Conservation (phyloP, 768 basidiomycete genomes). For the Naganishia onofrii region DNA sequence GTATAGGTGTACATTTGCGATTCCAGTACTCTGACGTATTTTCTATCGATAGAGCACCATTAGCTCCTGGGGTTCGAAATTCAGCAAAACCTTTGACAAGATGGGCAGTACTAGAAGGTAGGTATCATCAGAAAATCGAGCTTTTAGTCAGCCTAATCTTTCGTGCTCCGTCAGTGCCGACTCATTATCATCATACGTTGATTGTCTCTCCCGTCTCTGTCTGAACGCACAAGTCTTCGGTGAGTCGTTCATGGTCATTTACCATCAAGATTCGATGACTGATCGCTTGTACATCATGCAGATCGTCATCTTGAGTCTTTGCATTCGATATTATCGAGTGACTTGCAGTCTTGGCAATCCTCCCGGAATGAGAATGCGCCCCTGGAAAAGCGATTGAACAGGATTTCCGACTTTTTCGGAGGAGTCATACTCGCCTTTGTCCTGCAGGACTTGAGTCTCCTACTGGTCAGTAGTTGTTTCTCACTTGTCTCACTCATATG, state of each 20-base stretch:
- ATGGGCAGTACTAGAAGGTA: constrained; percentile 33
- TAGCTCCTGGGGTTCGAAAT: constrained; percentile 27
- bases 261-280: not conserved
- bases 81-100: constrained; percentile 31
- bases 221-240: constrained; percentile 24
- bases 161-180: constrained; percentile 10
- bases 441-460: constrained; percentile 29
- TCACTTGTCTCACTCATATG: not conserved
- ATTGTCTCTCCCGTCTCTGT: not conserved
- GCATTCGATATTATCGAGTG: not conserved
- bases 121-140: not conserved
- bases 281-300: not conserved
- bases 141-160: too few species aligned
- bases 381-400: constrained; percentile 25
- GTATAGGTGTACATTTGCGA: too few species aligned
- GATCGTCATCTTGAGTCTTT: constrained; percentile 15
- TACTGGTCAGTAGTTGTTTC: constrained; percentile 28
- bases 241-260: not conserved
- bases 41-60: constrained; percentile 12
- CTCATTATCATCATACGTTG: constrained; percentile 13
- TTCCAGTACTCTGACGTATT: not conserved
- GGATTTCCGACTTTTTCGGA: constrained; percentile 30
- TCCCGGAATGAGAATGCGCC: not conserved
- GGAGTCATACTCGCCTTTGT: constrained; percentile 31
- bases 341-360: not conserved